These are phyloP conservation scores for Ceratocystis cubensis DNA, from an alignment of 2,329 filamentous ascomycete species.

Conservation along the genomic window DNA sequence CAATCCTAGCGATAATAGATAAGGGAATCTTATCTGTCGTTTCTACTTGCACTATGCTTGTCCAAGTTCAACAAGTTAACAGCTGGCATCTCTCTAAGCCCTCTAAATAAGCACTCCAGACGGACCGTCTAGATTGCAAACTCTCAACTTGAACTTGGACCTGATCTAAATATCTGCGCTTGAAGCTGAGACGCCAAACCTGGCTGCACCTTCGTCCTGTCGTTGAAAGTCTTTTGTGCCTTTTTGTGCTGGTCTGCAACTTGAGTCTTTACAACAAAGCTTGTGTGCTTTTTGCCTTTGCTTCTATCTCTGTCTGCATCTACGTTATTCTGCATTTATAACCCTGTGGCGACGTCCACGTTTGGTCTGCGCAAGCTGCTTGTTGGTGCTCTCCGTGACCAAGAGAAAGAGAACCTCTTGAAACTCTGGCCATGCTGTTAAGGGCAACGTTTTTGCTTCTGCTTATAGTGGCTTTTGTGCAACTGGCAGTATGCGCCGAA, in stretches of 20 bases:
- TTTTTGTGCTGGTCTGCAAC: not conserved
- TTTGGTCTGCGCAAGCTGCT: not conserved
- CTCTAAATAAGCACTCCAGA: not conserved
- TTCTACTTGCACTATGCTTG: slow-evolving; percentile 2
- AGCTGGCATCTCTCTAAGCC: slow-evolving; percentile 15
- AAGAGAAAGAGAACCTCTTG: not conserved
- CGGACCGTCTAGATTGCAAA: not conserved
- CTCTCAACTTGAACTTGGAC: not conserved
- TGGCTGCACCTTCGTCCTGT: not conserved
- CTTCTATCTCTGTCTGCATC: not conserved
- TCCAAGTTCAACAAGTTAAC: slow-evolving; percentile 11
- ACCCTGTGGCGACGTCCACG: not conserved
- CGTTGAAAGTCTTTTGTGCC: not conserved
- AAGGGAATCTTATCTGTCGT: not conserved
- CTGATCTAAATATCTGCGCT: not conserved
- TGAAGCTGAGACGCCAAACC: not conserved
- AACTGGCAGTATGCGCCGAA: slow-evolving; percentile 46
- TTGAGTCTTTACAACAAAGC: not conserved
- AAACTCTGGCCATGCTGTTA: slow-evolving; percentile 30
- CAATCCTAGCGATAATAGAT: not conserved
- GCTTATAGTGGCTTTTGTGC: slow-evolving; percentile 41
- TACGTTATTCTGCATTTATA: not conserved
- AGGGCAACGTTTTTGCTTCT: slow-evolving; percentile 35
- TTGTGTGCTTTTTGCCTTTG: not conserved
- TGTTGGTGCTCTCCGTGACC: not conserved